Evolutionary conservation across 305 asterid species (phyloP).

Genomic region (Ajuga reptans): DNA sequence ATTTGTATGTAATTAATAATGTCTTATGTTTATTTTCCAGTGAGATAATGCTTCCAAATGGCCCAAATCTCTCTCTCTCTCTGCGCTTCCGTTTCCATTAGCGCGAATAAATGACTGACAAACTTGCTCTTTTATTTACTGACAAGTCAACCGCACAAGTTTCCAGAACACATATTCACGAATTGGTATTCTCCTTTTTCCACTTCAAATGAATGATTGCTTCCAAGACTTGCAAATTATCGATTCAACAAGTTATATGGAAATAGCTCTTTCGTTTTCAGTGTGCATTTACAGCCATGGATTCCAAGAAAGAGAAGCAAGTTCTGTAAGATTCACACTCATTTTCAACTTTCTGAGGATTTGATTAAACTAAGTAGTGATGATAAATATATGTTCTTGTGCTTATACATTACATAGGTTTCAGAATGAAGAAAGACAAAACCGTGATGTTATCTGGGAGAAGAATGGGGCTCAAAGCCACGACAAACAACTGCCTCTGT

Average conservation of each 20-base stretch:
- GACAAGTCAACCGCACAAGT: conserved; percentile 25
- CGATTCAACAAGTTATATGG: conserved; percentile 1
- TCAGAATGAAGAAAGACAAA: conserved; percentile 40
- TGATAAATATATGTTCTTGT: too few relatives aligned
- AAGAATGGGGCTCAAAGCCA: conserved; percentile 31
- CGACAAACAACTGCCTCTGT: conserved; percentile 34
- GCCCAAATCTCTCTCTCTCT: conserved; percentile 8
- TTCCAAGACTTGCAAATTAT: neutral
- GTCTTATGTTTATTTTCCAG: neutral
- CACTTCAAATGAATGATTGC: neutral
- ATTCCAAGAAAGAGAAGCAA: conserved; percentile 41
- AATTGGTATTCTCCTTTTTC: conserved; percentile 3
- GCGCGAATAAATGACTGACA: conserved; percentile 22
- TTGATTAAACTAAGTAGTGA: conserved; percentile 8
- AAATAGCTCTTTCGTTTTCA: neutral
- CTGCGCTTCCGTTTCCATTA: neutral
- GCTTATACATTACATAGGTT: conserved; percentile 29
- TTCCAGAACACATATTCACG: conserved; percentile 8
- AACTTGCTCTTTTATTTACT: neutral
- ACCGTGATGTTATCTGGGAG: conserved; percentile 39
- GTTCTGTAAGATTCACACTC: conserved; percentile 35
- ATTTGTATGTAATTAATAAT: neutral
- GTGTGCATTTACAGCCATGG: conserved; percentile 29
- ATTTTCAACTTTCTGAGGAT: neutral
- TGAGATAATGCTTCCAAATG: neutral